Evolutionary conservation across 192 early-diverging fungal genomes (phyloP).

Genomic region (Coemansia sp.): DNA sequence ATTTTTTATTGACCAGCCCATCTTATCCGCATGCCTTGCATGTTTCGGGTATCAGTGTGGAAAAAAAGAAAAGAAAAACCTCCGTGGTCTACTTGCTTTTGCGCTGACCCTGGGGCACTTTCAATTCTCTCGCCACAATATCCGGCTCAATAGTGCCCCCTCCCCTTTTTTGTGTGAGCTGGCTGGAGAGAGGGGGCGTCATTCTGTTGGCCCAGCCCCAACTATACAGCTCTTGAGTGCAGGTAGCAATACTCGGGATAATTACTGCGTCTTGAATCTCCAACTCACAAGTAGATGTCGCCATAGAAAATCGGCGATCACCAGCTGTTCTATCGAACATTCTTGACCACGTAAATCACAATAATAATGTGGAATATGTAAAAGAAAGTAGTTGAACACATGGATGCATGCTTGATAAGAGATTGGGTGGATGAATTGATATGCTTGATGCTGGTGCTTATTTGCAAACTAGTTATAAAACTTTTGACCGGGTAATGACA

Average conservation of each 20-base stretch:
- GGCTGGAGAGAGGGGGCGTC: neutral
- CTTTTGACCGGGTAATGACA: neutral
- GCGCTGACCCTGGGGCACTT: neutral
- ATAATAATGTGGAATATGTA: neutral
- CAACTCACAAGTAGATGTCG: neutral
- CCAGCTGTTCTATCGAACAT: neutral
- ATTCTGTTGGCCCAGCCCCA: neutral
- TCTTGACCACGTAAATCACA: neutral
- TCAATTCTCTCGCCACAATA: neutral
- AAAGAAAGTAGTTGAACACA: neutral
- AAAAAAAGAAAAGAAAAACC: neutral
- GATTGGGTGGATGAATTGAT: neutral
- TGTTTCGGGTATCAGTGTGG: neutral
- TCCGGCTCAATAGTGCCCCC: neutral
- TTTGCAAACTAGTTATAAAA: neutral
- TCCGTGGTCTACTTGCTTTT: neutral
- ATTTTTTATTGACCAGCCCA: neutral
- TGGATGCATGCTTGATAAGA: neutral
- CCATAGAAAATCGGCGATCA: slow-evolving; percentile 5
- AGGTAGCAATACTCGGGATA: neutral
- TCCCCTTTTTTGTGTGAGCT: neutral
- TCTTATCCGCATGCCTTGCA: neutral
- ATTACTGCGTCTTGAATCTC: neutral
- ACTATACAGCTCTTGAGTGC: neutral
- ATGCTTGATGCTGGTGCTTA: neutral